phyloP scores from a whole-genome alignment of 768 basidiomycete genomes.

The Naganishia friedmannii region DNA sequence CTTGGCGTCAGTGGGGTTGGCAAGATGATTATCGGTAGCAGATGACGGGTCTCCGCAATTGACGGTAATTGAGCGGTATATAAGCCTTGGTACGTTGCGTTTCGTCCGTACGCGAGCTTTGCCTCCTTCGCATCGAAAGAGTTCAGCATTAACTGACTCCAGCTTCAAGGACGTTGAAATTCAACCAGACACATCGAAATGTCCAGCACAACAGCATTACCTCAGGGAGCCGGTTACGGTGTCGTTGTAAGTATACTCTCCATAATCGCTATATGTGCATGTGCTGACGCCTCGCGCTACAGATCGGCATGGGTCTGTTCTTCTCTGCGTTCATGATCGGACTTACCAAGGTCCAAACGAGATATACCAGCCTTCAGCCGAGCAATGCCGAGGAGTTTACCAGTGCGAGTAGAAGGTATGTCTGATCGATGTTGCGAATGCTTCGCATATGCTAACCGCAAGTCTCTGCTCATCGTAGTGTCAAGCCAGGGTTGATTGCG shows the following conservation, averaged over 20 bases:
- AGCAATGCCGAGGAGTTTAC: constrained; percentile 65
- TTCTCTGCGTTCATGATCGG: constrained; percentile 73
- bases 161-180: background rate
- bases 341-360: constrained; percentile 73
- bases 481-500: constrained; percentile 88
- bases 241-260: constrained; percentile 58
- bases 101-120: background rate
- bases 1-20: background rate
- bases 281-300: background rate
- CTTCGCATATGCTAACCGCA: constrained; percentile 1
- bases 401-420: constrained; percentile 47
- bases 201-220: constrained; percentile 52
- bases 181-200: background rate
- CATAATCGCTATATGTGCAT: background rate
- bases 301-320: constrained; percentile 74
- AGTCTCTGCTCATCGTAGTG: constrained; percentile 47
- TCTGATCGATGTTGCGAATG: background rate
- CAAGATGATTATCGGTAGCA: background rate
- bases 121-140: background rate
- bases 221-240: constrained; percentile 81
- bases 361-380: constrained; percentile 71
- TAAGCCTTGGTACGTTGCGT: background rate
- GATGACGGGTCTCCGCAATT: background rate
- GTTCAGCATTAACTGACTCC: background rate
- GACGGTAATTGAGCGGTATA: constrained; percentile 1